phyloP scores from a whole-genome alignment of 345 rosid species.

The Triadica sebifera region DNA sequence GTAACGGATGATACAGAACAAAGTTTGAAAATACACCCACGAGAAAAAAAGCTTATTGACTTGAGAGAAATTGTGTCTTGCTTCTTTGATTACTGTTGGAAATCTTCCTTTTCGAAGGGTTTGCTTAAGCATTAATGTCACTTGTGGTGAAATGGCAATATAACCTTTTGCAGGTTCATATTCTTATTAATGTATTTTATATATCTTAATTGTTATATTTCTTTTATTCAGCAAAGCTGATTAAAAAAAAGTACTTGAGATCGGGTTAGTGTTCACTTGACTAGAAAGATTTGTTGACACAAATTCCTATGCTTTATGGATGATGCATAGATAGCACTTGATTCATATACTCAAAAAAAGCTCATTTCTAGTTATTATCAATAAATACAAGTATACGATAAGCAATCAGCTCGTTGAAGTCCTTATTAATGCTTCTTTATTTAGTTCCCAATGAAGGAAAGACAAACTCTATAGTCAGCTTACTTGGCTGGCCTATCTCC shows the following conservation, averaged over 20 bases:
- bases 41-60: constrained; percentile 86
- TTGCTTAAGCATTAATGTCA: constrained; percentile 76
- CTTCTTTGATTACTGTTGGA: constrained; percentile 94
- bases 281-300: too few relatives aligned
- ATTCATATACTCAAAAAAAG: too few relatives aligned
- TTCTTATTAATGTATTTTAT: not conserved
- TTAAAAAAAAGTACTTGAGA: not conserved
- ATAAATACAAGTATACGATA: too few relatives aligned
- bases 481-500: too few relatives aligned
- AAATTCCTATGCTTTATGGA: too few relatives aligned
- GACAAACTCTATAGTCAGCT: too few relatives aligned
- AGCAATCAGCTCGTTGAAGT: too few relatives aligned
- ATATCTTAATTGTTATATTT: not conserved
- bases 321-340: too few relatives aligned
- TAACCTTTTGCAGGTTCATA: constrained; percentile 78
- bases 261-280: too few relatives aligned
- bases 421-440: too few relatives aligned
- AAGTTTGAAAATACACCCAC: constrained; percentile 62
- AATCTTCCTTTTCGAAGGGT: constrained; percentile 96
- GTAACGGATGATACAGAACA: constrained; percentile 47
- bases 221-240: not conserved
- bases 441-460: too few relatives aligned
- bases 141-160: constrained; percentile 99
- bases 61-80: constrained; percentile 85
- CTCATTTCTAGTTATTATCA: not conserved